These are phyloP conservation scores for Colletotrichum sp. DNA, from an alignment of 2,329 filamentous ascomycete species.

Conservation along the genomic window DNA sequence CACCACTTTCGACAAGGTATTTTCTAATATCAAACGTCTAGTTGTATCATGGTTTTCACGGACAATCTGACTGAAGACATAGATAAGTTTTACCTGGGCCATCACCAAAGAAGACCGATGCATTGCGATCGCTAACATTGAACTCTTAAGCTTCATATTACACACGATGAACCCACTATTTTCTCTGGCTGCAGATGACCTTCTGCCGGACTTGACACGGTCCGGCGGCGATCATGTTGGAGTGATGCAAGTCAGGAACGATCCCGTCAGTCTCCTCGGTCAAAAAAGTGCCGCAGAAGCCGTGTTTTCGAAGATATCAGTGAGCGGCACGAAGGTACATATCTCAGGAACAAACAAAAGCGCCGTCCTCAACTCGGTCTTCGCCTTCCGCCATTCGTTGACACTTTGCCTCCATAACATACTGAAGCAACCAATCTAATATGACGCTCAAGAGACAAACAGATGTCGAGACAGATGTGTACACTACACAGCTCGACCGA, in stretches of 20 bases:
- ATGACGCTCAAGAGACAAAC: not conserved
- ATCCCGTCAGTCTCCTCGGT: not conserved
- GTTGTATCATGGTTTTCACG: not conserved
- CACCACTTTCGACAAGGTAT: not conserved
- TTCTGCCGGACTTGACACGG: not conserved
- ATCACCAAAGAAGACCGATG: not conserved
- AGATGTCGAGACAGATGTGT: not conserved
- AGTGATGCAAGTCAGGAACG: not conserved
- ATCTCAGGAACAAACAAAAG: not conserved
- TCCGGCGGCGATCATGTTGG: not conserved
- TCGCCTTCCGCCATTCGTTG: fast-evolving
- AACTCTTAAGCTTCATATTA: not conserved
- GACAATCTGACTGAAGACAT: fast-evolving
- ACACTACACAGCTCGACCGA: not conserved
- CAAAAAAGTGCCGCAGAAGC: not conserved
- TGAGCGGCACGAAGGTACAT: not conserved
- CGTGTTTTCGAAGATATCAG: fast-evolving
- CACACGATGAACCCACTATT: fast-evolving
- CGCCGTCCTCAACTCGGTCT: not conserved
- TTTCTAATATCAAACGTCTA: not conserved
- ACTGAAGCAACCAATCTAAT: not conserved
- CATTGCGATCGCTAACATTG: not conserved
- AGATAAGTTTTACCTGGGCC: fast-evolving
- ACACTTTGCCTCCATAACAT: not conserved
- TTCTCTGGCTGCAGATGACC: not conserved